Percentiles rank a stretch among this genome's conserved stretches.
These are phyloP conservation scores for Westerdykella sp. DNA, from an alignment of 2,329 filamentous ascomycete species.

Conservation along the genomic window DNA sequence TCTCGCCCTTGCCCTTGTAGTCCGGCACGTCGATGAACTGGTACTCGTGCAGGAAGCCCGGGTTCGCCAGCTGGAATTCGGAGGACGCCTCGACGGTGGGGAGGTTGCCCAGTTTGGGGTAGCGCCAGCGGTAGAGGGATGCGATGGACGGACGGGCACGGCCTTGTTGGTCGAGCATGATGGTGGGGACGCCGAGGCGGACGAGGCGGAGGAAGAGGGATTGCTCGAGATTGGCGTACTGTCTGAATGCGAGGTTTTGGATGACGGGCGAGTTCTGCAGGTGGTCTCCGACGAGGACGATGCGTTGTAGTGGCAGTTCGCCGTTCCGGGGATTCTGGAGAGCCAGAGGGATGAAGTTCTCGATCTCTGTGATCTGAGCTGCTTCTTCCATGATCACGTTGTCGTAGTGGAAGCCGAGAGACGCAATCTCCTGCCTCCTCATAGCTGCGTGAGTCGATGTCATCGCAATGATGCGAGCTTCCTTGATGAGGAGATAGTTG, in stretches of 20 bases:
- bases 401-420: slow-evolving; percentile 93
- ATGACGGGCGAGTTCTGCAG: slow-evolving; percentile 95
- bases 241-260: slow-evolving; percentile 86
- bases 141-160: slow-evolving; percentile 83
- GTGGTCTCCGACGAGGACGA: slow-evolving; percentile 92
- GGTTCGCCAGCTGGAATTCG: slow-evolving; percentile 77
- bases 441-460: slow-evolving; percentile 97
- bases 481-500: slow-evolving; percentile 90
- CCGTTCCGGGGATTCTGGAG: slow-evolving; percentile 74
- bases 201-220: slow-evolving; percentile 89
- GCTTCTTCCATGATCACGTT: slow-evolving; percentile 99
- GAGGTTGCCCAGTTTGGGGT: slow-evolving; percentile 71
- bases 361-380: slow-evolving; percentile 94
- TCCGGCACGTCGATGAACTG: slow-evolving; percentile 95
- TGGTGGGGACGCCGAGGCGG: slow-evolving; percentile 82
- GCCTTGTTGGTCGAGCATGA: slow-evolving; percentile 88
- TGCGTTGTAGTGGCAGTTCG: slow-evolving; percentile 70
- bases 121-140: slow-evolving; percentile 88
- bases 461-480: slow-evolving; percentile 98
- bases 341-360: slow-evolving; percentile 93
- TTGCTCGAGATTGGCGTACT: slow-evolving; percentile 94
- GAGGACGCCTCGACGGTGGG: slow-evolving; percentile 61
- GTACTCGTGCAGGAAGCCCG: slow-evolving; percentile 88
- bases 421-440: slow-evolving; percentile 80
- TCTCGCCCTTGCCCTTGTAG: slow-evolving; percentile 85